These are phyloP conservation scores for Penicillium freii DNA, from an alignment of 2,329 filamentous ascomycete species.

Conservation along the genomic window DNA sequence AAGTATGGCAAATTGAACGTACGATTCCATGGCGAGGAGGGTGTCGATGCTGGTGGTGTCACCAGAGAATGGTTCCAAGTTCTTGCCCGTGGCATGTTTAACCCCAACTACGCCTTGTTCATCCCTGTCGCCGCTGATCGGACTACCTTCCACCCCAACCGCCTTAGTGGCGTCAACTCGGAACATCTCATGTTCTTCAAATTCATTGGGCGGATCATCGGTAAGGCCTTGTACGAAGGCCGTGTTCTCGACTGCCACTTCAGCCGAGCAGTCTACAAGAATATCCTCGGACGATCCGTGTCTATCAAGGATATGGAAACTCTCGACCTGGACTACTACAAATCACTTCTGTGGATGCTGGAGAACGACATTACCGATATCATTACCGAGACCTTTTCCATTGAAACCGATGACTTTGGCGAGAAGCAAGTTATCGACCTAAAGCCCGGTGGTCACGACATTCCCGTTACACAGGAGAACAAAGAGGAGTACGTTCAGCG, in stretches of 20 bases:
- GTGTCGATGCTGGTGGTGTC: conserved; percentile 95
- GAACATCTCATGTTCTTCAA: conserved; percentile 99
- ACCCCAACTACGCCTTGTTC: conserved; percentile 95
- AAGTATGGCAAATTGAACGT: conserved; percentile 99
- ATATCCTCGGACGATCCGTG: conserved; percentile 89
- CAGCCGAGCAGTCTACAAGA: conserved; percentile 97
- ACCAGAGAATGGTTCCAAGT: conserved; percentile 99
- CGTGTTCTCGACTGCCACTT: conserved; percentile 97
- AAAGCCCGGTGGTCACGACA: conserved; percentile 81
- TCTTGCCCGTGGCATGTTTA: conserved; percentile 96
- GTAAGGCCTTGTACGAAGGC: conserved; percentile 94
- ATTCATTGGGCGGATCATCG: conserved; percentile 97
- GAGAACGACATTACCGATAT: conserved; percentile 98
- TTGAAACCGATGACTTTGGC: conserved; percentile 92
- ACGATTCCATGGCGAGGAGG: conserved; percentile 94
- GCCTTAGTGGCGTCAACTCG: conserved; percentile 86
- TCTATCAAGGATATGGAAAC: conserved; percentile 99
- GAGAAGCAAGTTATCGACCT: conserved; percentile 85
- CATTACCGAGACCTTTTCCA: conserved; percentile 92
- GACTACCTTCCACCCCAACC: conserved; percentile 98
- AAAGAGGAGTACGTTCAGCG: conserved; percentile 96
- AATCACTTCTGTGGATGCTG: conserved; percentile 96
- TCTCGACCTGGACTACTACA: conserved; percentile 97
- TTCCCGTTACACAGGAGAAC: conserved; percentile 94
- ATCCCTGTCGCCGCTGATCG: conserved; percentile 94